These are phyloP conservation scores for Onygena corvina DNA, from an alignment of 2,329 filamentous ascomycete genomes.

Conservation along the genomic window DNA sequence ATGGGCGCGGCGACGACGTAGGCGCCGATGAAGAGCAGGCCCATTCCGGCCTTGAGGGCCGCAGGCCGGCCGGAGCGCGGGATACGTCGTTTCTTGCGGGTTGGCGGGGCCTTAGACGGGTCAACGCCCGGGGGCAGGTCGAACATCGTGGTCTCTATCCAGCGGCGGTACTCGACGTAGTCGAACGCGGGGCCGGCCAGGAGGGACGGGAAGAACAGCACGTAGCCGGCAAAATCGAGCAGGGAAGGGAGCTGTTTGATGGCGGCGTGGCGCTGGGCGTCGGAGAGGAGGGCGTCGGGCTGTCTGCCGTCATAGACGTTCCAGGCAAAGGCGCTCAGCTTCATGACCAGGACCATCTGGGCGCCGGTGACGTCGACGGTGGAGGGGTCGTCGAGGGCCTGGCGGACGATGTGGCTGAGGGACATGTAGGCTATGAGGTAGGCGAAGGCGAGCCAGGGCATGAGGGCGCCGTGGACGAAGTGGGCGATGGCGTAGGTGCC, in stretches of 20 bases:
- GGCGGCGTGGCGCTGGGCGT: conserved; percentile 72
- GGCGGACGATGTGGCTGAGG: conserved; percentile 72
- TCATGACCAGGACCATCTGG: conserved; percentile 98
- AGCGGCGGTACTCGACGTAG: conserved; percentile 80
- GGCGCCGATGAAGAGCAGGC: conserved; percentile 64
- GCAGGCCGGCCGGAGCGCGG: conserved; percentile 83
- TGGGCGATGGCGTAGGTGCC: conserved; percentile 75
- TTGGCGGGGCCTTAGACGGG: conserved; percentile 70
- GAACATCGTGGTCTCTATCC: conserved; percentile 93
- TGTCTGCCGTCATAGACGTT: conserved; percentile 88
- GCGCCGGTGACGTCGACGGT: conserved; percentile 78
- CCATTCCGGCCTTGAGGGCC: conserved; percentile 58
- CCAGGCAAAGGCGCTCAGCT: conserved; percentile 93
- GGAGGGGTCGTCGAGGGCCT: conserved; percentile 54
- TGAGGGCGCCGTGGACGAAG: conserved; percentile 74
- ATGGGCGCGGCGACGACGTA: conserved; percentile 61
- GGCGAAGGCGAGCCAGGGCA: conserved; percentile 94
- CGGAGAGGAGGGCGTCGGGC: conserved; percentile 65
- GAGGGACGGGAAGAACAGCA: conserved; percentile 87
- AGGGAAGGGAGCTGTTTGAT: conserved; percentile 61
- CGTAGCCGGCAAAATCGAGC: conserved; percentile 77
- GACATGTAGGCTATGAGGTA: conserved; percentile 96
- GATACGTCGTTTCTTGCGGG: conserved; percentile 81
- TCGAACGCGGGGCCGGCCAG: conserved; percentile 89
- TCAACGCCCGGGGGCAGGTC: conserved; percentile 71